These are phyloP conservation scores for Trapa bicornis DNA, from an alignment of 345 rosid species.

Conservation along the genomic window DNA sequence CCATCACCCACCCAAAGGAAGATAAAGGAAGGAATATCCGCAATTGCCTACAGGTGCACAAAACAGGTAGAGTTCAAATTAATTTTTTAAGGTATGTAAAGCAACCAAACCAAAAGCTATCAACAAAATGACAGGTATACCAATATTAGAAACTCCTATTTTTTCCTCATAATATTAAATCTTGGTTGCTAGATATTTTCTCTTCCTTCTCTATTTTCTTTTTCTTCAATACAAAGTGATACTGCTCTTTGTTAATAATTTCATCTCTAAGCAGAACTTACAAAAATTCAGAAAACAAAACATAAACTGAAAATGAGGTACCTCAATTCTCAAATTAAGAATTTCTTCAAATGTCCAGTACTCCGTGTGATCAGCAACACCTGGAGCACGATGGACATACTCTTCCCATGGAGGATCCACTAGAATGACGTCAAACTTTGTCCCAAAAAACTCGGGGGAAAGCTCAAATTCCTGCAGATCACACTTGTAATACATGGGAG, in stretches of 20 bases:
- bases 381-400: conserved; percentile 98
- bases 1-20: conserved; percentile 99
- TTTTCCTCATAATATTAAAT: not conserved
- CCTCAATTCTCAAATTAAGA: conserved; percentile 90
- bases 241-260: no score
- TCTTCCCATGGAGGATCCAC: conserved; percentile 99
- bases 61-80: not conserved
- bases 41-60: conserved; percentile 54
- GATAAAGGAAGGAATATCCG: conserved; percentile 95
- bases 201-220: not conserved
- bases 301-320: conserved; percentile 12
- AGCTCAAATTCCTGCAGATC: conserved; percentile 80
- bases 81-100: not conserved
- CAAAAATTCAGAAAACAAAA: no score
- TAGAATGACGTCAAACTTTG: conserved; percentile 96
- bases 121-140: not conserved
- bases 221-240: no score
- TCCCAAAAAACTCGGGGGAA: conserved; percentile 82
- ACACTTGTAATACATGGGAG: conserved; percentile 82
- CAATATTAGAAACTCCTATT: not conserved
- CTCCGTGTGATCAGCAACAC: conserved; percentile 91
- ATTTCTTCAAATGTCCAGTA: conserved; percentile 98
- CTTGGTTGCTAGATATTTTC: not conserved
- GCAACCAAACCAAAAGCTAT: not conserved
- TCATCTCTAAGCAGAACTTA: no score